Evolutionary conservation across 2,329 filamentous ascomycete species (phyloP), one percentile per base, ranked within the genome.

Genomic region (Fusarium lyarnte): DNA sequence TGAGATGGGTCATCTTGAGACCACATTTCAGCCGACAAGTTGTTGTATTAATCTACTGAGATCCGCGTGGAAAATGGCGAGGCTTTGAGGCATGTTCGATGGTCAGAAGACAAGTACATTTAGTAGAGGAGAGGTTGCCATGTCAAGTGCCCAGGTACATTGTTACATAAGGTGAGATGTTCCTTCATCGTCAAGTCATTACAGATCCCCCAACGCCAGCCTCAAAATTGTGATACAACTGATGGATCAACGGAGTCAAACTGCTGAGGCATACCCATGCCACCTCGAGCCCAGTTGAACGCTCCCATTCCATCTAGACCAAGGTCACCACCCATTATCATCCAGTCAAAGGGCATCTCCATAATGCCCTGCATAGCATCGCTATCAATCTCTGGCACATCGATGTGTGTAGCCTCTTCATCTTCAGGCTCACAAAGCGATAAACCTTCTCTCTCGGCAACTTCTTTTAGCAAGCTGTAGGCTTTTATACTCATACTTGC

Each of bases 401-500:
- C 38, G 11, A 62, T 27, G 6, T 39, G 63, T 11, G 58, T 45
- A 29, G 43, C 54, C 10, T 66, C 65, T 39, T 64, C 67, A 12
- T 66, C 69, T 13, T 64, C 58, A 14, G 71, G 52, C 1, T 73
- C 63, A 3, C 64, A 52, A 4, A 70, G 36, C 1, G 54, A 53
- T 9, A 70, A 41, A 4, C 76, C 76, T 16, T 78, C 76, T 7
- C 73, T 66, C 43, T 77, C 76, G 3, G 82, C 82, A 41, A 81
- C 70, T 42, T 81, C 79, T 53, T 77, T 77, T 27, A 85, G 68
- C 6, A 84, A 51, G 10, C 77, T 74, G 31, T 80, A 78, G 46
- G 79, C 52, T 69, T 66, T 33, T 78, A 72, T 8, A 77, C 77
- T 47, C 75, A 78, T 13, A 57, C 73, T 35, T 77, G 73, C 14